Base-by-base conservation (phyloP, 2,329 filamentous ascomycete species). In the Pseudogymnoascus sp. region DNA sequence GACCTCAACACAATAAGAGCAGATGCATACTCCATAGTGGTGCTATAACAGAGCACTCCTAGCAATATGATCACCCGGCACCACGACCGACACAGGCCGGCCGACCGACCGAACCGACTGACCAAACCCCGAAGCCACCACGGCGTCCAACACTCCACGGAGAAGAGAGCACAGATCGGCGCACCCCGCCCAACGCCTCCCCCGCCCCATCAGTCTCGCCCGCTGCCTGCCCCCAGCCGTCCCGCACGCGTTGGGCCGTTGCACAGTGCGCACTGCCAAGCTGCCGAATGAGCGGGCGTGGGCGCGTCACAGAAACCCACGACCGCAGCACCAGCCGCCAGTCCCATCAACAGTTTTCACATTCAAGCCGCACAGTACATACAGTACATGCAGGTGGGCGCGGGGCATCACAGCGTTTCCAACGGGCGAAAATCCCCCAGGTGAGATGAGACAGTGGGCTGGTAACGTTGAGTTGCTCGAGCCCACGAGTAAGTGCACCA, bases 341-440 rank as follows among this genome's bases (percentile, higher is more conserved):
- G 24, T 50, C 1, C 44, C 24, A 29, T n/a, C 7, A 4, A 31
- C 14, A 8, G 11, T 13, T n/a, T 14, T 56, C 50, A 21, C 50
- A 56, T 56, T 26, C 50, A 33, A 6, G 19, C 26, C 10, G 26
- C 26, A 56, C 47, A 19, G 47, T 33, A 56, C 29, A 19, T 33
- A 33, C n/a, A 33, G 24, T 33, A 56, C 50, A 56, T 33, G 29
- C 50, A 56, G 26, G 50, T 56, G 26, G 8, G 26, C 50, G 50
- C 5, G 8, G 50, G 50, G 50, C 50, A 56, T 56, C 47, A 56
- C 50, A 56, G 50, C 50, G 50, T 33, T 56, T 7, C 16, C 50
- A 56, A 56, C 50, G 50, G 47, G 8, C 50, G 50, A 56, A 56
- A 56, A 56, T 56, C 50, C 50, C 50, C 50, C 29, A 56, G 29